Evolutionary conservation across 352 stramenopile species (phyloP).

Genomic region (Pythium guiyangense): DNA sequence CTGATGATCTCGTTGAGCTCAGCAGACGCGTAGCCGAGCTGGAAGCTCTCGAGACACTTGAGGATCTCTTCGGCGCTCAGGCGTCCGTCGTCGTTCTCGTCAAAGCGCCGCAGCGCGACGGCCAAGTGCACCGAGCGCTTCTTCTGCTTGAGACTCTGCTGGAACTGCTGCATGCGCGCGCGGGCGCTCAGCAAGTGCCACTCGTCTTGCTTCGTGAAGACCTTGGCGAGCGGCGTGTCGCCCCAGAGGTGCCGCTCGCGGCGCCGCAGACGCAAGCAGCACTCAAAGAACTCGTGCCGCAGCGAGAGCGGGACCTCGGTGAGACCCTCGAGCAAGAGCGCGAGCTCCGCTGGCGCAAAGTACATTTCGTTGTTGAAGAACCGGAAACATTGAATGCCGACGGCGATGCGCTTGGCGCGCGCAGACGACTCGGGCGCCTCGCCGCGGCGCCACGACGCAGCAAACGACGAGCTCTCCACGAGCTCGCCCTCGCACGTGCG

Average conservation of each 20-base stretch:
- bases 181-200: slow-evolving; percentile 90
- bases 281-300: slow-evolving; percentile 85
- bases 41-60: slow-evolving; percentile 85
- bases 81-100: slow-evolving; percentile 60
- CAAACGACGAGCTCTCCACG: slow-evolving; percentile 77
- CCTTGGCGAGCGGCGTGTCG: slow-evolving; percentile 94
- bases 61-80: slow-evolving; percentile 68
- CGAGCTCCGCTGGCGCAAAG: slow-evolving; percentile 93
- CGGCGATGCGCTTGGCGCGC: slow-evolving; percentile 31
- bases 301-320: slow-evolving; percentile 48
- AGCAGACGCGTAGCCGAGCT: slow-evolving; percentile 74
- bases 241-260: slow-evolving; percentile 94
- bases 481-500: slow-evolving; percentile 79
- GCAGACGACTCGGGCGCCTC: not conserved
- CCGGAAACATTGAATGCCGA: slow-evolving; percentile 87
- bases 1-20: slow-evolving; percentile 83
- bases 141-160: slow-evolving; percentile 67
- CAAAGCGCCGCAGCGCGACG: slow-evolving; percentile 57
- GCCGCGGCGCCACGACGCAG: slow-evolving; percentile 38
- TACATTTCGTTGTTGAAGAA: slow-evolving; percentile 99
- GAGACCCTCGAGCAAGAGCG: slow-evolving; percentile 85
- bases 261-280: slow-evolving; percentile 86
- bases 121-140: slow-evolving; percentile 52
- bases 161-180: slow-evolving; percentile 82
- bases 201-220: slow-evolving; percentile 97